Evolutionary conservation across 192 early-diverging fungal genomes (phyloP), one percentile per base, ranked within the genome.

Genomic region (Kickxella alabastrina): DNA sequence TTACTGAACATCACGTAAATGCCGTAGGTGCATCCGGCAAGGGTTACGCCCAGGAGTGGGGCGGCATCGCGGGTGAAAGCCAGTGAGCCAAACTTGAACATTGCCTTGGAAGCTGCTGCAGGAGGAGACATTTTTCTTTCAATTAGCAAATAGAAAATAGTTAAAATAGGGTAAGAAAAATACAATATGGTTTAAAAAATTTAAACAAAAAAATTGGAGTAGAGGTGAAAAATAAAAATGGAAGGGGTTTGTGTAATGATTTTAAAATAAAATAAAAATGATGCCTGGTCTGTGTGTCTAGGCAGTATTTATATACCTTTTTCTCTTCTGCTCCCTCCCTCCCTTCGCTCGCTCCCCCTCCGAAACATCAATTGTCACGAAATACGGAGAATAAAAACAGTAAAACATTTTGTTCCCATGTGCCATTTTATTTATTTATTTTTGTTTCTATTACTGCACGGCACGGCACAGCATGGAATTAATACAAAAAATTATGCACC

Each of bases 11-110:
- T 55, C 17, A 69, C 66, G 45, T 69, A 69, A 12, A 64, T 21
- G 6, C 74, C 74, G 35, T 76, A 75, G n/a, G 51, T 49, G 38
- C 71, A 75, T 9, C 71, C 71, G n/a, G 60, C 71, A 0, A 43
- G 44, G 6, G 71, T 75, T 12, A 75, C 65, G 26, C 60, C 60
- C 9, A 75, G 48, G 17, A 75, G 60, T 19, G 64, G 60, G 2
- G 48, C 65, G 1, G 71, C 60, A 35, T 75, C 71, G 39, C 71
- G 59, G 9, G 71, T 75, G 21, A 75, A 59, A n/a, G 59, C 52
- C 19, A 75, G 25, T 39, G 46, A 27, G 13, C 64, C 60, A 21
- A 75, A 27, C 49, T 53, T 59, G 47, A 75, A 75, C 60, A 75
- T 47, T 6, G 62, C 49, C 39, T 59, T 59, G 15, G 42, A 13